Conservation (phyloP, 352 stramenopile genomes). For the Phytophthora quininea region DNA sequence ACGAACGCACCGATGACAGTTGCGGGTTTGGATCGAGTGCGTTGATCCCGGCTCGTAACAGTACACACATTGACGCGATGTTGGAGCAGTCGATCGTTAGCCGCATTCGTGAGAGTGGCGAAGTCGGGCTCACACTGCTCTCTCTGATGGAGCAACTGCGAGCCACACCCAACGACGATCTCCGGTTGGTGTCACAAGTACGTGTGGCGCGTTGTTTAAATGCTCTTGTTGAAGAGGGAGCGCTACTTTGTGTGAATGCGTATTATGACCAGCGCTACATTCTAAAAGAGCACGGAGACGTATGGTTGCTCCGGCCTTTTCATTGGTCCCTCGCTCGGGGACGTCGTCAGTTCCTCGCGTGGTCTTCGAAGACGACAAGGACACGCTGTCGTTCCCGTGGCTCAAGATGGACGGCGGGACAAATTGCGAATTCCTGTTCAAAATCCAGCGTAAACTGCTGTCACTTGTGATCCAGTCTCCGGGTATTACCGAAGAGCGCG, state of each 20-base stretch:
- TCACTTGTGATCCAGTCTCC: conserved; percentile 56
- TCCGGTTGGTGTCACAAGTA: conserved; percentile 10
- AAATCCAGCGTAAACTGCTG: conserved; percentile 79
- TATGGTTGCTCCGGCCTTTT: conserved; percentile 74
- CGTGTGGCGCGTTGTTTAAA: conserved; percentile 42
- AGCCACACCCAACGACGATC: conserved; percentile 5
- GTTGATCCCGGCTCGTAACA: conserved; percentile 26
- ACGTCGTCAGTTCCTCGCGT: conserved; percentile 40
- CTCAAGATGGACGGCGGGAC: conserved; percentile 82
- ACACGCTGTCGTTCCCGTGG: conserved; percentile 80
- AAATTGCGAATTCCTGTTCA: conserved; percentile 78
- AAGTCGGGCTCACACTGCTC: conserved; percentile 46
- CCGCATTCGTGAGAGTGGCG: conserved; percentile 48
- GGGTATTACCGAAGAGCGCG: conserved; percentile 64
- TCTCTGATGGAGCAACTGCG: conserved; percentile 33
- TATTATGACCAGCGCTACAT: conserved; percentile 77
- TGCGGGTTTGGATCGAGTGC: conserved; percentile 19
- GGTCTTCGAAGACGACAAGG: conserved; percentile 78
- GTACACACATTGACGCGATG: conserved; percentile 27
- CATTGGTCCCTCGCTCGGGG: conserved; percentile 40
- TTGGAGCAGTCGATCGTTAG: conserved; percentile 31
- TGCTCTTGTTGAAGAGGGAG: conserved; percentile 57
- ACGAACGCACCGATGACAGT: conserved; percentile 29
- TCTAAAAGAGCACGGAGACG: conserved; percentile 61
- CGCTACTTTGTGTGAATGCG: conserved; percentile 68